A percentile compares a stretch with the other conserved stretches of the same genome.
Evolutionary conservation across 75 land plant genomes (phyloP).

Genomic region (Ceratopteris richardii): DNA sequence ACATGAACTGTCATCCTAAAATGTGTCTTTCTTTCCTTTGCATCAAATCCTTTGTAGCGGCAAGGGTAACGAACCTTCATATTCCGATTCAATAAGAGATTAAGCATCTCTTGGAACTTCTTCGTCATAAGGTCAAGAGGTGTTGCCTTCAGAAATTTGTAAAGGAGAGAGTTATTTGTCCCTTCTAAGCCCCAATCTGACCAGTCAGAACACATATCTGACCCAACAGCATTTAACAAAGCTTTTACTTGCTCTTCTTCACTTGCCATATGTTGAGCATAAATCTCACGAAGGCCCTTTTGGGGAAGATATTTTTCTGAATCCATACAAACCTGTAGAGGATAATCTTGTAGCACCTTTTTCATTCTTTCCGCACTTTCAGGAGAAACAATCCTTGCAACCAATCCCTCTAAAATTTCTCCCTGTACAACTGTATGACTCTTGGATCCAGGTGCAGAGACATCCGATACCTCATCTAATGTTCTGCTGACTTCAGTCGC

Average conservation of each 20-base stretch:
- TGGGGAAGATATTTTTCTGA: constrained; percentile 28
- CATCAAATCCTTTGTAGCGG: background rate
- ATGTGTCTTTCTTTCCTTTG: constrained; percentile 17
- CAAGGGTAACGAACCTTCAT: constrained; percentile 8
- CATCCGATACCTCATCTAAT: constrained; percentile 84
- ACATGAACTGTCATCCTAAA: constrained; percentile 90
- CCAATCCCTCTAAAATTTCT: constrained; percentile 95
- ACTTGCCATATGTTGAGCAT: constrained; percentile 61
- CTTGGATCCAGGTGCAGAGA: constrained; percentile 80
- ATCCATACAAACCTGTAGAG: constrained; percentile 47
- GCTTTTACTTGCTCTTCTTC: constrained; percentile 94
- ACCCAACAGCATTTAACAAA: constrained; percentile 67
- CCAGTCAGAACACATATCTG: constrained; percentile 58
- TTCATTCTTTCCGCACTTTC: constrained; percentile 56
- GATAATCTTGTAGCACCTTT: constrained; percentile 49
- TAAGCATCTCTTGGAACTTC: constrained; percentile 90
- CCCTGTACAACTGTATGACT: constrained; percentile 85
- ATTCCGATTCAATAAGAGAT: background rate
- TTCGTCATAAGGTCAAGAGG: constrained; percentile 69
- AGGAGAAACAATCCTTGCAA: constrained; percentile 83
- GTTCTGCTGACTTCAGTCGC: constrained; percentile 69
- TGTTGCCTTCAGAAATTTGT: constrained; percentile 65
- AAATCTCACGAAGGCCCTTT: constrained; percentile 68
- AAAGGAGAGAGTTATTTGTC: constrained; percentile 42
- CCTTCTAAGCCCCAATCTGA: constrained; percentile 62